Evolutionary conservation across 2,329 filamentous ascomycete genomes (phyloP).

Genomic region (Aspergillus sp.): DNA sequence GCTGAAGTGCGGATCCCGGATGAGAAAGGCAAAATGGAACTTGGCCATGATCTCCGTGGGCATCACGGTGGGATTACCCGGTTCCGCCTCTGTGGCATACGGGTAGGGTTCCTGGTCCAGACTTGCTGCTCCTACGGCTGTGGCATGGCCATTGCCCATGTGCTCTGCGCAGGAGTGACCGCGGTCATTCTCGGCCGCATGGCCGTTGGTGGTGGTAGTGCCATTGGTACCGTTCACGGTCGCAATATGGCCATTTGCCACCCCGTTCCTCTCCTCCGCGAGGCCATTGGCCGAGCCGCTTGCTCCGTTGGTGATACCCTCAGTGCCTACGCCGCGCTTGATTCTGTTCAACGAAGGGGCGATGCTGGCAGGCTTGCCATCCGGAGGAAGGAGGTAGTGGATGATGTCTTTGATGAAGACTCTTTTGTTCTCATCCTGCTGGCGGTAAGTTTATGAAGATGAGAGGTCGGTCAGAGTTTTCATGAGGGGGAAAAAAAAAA

Average conservation of each 20-base stretch:
- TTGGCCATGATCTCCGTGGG: slow-evolving; percentile 67
- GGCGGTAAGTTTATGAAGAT: slow-evolving; percentile 36
- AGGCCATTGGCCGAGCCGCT: slow-evolving; percentile 19
- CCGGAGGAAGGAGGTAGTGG: slow-evolving; percentile 80
- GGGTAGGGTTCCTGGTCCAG: slow-evolving; percentile 48
- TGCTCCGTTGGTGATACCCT: slow-evolving; percentile 14
- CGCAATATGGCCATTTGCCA: slow-evolving; percentile 7
- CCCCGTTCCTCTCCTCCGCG: slow-evolving; percentile 10
- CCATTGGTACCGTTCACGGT: slow-evolving; percentile 14
- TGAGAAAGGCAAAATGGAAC: slow-evolving; percentile 95
- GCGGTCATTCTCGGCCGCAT: slow-evolving; percentile 4
- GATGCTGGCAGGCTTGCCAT: slow-evolving; percentile 62
- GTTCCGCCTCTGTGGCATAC: slow-evolving; percentile 56
- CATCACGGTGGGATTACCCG: slow-evolving; percentile 78
- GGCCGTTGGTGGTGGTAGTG: slow-evolving; percentile 10
- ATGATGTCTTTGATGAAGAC: slow-evolving; percentile 98
- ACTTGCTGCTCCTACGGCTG: slow-evolving; percentile 23
- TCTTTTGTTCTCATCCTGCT: slow-evolving; percentile 66
- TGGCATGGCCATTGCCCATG: slow-evolving; percentile 6
- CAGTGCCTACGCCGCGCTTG: slow-evolving; percentile 57
- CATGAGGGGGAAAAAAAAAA: too few relatives aligned
- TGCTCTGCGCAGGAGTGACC: not conserved
- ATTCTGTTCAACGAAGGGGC: slow-evolving; percentile 68
- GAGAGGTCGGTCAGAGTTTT: too few relatives aligned
- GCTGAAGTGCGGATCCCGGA: slow-evolving; percentile 86